phyloP scores from a whole-genome alignment of 1,139 yeast species.

The Pichia sp. region DNA sequence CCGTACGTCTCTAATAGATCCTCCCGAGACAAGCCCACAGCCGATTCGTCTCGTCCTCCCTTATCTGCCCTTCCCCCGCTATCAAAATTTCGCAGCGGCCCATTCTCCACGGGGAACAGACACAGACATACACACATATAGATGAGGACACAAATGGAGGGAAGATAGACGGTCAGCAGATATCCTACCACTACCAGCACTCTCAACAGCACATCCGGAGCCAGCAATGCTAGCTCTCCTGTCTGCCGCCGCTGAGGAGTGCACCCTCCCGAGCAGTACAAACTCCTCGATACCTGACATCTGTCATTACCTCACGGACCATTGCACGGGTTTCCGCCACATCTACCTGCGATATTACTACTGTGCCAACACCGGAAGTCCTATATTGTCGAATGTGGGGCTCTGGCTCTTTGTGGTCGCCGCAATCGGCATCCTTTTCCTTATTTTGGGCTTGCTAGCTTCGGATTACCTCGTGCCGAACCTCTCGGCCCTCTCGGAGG shows the following conservation, averaged over 20 bases:
- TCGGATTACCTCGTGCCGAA: slow-evolving; percentile 76
- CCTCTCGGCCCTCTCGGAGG: slow-evolving; percentile 55
- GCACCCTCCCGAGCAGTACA: slow-evolving; percentile 12
- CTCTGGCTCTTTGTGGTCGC: slow-evolving; percentile 9
- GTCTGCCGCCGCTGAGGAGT: background rate
- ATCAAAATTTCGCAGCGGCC: no score
- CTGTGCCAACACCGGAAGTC: slow-evolving; percentile 17
- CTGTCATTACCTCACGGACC: slow-evolving; percentile 18
- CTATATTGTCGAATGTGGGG: slow-evolving; percentile 10
- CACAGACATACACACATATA: no score
- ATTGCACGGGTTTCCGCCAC: slow-evolving; percentile 19
- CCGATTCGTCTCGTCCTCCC: no score
- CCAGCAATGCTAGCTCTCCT: background rate
- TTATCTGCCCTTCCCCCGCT: no score
- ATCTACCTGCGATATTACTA: slow-evolving; percentile 22
- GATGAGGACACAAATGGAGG: no score
- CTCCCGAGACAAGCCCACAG: no score
- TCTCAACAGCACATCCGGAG: background rate
- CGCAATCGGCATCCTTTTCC: slow-evolving; percentile 13
- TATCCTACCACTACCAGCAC: background rate
- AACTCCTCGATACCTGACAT: slow-evolving; percentile 14
- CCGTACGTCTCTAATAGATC: background rate
- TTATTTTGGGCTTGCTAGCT: slow-evolving; percentile 63
- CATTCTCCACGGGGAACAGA: no score
- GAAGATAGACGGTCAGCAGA: no score